Evolutionary conservation across 495 filamentous ascomycete species (phyloP).

Genomic region (Daldinia bambusicola): DNA sequence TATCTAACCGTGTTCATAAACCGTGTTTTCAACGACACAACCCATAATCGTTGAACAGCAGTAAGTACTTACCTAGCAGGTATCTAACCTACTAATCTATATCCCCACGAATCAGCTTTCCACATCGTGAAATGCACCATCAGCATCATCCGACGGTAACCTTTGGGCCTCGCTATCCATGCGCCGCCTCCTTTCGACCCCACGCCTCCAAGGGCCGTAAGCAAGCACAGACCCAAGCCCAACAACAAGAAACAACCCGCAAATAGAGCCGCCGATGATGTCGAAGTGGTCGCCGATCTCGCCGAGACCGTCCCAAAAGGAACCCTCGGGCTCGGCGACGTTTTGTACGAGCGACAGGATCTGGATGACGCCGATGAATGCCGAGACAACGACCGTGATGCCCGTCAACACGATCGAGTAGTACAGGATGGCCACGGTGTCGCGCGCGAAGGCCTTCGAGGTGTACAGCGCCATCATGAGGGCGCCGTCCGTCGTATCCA

Average conservation of each 20-base stretch:
- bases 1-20: neutral
- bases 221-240: slow-evolving; percentile 74
- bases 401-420: slow-evolving; percentile 91
- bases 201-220: slow-evolving; percentile 80
- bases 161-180: slow-evolving; percentile 9
- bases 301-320: slow-evolving; percentile 88
- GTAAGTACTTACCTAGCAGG: too few species aligned
- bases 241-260: slow-evolving; percentile 81
- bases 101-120: slow-evolving; percentile 6
- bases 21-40: neutral
- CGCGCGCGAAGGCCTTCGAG: slow-evolving; percentile 74
- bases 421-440: slow-evolving; percentile 88
- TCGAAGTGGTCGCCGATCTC: slow-evolving; percentile 83
- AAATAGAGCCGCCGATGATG: slow-evolving; percentile 85
- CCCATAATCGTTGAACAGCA: too few species aligned
- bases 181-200: slow-evolving; percentile 46
- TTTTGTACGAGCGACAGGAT: slow-evolving; percentile 78
- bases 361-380: slow-evolving; percentile 87
- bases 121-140: slow-evolving; percentile 28
- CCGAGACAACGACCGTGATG: slow-evolving; percentile 87
- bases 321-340: slow-evolving; percentile 74
- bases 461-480: slow-evolving; percentile 96
- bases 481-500: slow-evolving; percentile 91
- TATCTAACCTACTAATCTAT: neutral
- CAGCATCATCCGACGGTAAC: slow-evolving; percentile 29